Evolutionary conservation across 2,329 filamentous ascomycete species (phyloP).

Genomic region (Rutstroemia sydowiana): DNA sequence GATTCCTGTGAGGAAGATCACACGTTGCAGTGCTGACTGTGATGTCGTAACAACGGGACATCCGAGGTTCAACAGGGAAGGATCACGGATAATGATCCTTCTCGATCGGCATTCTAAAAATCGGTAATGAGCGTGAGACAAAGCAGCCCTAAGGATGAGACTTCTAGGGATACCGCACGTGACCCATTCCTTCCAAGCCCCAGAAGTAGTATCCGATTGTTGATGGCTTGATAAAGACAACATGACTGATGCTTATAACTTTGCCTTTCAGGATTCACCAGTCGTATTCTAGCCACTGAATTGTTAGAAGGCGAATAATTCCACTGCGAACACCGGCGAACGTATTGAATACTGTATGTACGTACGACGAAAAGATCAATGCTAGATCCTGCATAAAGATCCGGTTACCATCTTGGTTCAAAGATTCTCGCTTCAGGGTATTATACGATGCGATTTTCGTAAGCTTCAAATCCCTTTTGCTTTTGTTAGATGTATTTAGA

Average conservation of each 20-base stretch:
- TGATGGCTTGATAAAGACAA: neutral
- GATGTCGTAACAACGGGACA: conserved; percentile 3
- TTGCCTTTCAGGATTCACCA: neutral
- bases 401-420: neutral
- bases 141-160: neutral
- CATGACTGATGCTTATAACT: neutral
- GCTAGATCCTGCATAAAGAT: conserved; percentile 1
- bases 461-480: neutral
- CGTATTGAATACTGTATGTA: neutral
- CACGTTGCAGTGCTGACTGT: neutral
- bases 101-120: neutral
- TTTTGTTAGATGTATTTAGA: neutral
- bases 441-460: no score
- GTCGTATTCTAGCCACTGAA: conserved; percentile 1
- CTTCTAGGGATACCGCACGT: neutral
- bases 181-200: neutral
- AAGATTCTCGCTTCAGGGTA: no score
- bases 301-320: neutral
- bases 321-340: neutral
- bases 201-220: neutral
- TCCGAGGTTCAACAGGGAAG: neutral
- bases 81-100: conserved; percentile 1
- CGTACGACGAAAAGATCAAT: neutral
- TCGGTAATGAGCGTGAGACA: conserved; percentile 5
- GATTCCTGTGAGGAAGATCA: neutral